Evolutionary conservation across 2,329 filamentous ascomycete genomes (phyloP).

Genomic region (Fusarium sp.): DNA sequence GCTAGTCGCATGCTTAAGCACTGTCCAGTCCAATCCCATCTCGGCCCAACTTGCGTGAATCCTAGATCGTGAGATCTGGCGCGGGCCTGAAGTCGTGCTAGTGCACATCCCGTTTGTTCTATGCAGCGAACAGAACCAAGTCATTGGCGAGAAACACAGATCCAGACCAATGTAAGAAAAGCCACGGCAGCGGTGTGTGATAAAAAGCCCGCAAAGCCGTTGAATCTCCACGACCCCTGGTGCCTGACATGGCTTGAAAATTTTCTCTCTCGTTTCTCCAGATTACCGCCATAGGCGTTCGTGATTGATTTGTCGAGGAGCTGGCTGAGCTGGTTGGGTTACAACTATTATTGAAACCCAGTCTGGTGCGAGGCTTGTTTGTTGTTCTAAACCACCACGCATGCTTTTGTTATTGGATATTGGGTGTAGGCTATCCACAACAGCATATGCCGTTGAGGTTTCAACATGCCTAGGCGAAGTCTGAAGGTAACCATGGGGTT

Average conservation of each 20-base stretch:
- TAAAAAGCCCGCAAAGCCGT: slow-evolving; percentile 32
- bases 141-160: slow-evolving; percentile 32
- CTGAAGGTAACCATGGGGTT: slow-evolving; percentile 13
- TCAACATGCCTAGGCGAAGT: slow-evolving; percentile 10
- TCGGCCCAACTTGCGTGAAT: slow-evolving; percentile 39
- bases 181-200: slow-evolving; percentile 40
- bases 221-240: slow-evolving; percentile 30
- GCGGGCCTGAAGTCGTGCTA: slow-evolving; percentile 36
- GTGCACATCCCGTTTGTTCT: slow-evolving; percentile 37
- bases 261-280: slow-evolving; percentile 12
- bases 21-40: slow-evolving; percentile 24
- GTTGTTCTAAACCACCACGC: slow-evolving; percentile 8
- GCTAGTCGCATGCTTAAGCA: slow-evolving; percentile 30
- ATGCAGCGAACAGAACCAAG: slow-evolving; percentile 27
- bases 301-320: slow-evolving; percentile 16
- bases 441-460: slow-evolving; percentile 28
- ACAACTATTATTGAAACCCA: slow-evolving; percentile 5
- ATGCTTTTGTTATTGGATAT: slow-evolving; percentile 24
- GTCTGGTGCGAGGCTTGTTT: slow-evolving; percentile 7
- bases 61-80: slow-evolving; percentile 45
- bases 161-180: slow-evolving; percentile 14
- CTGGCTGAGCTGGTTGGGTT: slow-evolving; percentile 12
- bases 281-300: slow-evolving; percentile 29
- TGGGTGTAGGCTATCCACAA: slow-evolving; percentile 25
- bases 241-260: slow-evolving; percentile 17